Evolutionary conservation across 2,329 filamentous ascomycete species (phyloP).

Genomic region (Botrytis fabae): DNA sequence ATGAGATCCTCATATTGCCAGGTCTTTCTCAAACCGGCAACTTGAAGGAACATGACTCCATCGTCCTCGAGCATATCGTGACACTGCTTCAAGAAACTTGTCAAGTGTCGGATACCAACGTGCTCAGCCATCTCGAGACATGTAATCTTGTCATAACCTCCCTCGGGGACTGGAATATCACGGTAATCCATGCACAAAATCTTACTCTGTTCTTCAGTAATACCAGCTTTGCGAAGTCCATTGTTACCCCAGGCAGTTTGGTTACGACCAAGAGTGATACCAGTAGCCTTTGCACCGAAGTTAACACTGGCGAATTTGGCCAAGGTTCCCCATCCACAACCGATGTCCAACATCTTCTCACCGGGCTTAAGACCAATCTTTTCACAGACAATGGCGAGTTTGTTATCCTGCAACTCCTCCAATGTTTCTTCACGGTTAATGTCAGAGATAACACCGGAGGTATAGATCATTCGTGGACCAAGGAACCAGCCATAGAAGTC

Average conservation of each 20-base stretch:
- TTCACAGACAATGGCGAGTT: conserved; percentile 90
- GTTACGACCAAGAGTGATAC: conserved; percentile 92
- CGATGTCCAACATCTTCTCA: conserved; percentile 87
- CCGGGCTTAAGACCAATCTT: conserved; percentile 84
- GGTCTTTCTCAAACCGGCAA: conserved; percentile 86
- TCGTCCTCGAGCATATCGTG: conserved; percentile 96
- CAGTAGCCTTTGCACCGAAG: conserved; percentile 80
- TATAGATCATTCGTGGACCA: conserved; percentile 98
- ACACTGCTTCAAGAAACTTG: conserved; percentile 78
- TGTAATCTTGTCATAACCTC: conserved; percentile 90
- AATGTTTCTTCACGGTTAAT: conserved; percentile 84
- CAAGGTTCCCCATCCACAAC: conserved; percentile 97
- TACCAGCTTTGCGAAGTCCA: conserved; percentile 77
- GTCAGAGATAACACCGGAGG: conserved; percentile 89
- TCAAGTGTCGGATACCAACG: conserved; percentile 89
- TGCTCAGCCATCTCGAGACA: conserved; percentile 99
- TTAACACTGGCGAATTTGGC: conserved; percentile 90
- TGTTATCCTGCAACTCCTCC: conserved; percentile 97
- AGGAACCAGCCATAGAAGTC: conserved; percentile 99
- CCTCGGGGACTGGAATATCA: conserved; percentile 78
- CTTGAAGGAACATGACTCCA: conserved; percentile 93
- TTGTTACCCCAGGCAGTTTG: conserved; percentile 97
- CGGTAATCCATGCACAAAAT: conserved; percentile 98
- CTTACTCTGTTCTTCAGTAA: conserved; percentile 83
- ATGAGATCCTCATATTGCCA: conserved; percentile 99